These are phyloP conservation scores for Trichopus zeylanicus DNA, from an alignment of 116 monocot genomes.

Conservation along the genomic window DNA sequence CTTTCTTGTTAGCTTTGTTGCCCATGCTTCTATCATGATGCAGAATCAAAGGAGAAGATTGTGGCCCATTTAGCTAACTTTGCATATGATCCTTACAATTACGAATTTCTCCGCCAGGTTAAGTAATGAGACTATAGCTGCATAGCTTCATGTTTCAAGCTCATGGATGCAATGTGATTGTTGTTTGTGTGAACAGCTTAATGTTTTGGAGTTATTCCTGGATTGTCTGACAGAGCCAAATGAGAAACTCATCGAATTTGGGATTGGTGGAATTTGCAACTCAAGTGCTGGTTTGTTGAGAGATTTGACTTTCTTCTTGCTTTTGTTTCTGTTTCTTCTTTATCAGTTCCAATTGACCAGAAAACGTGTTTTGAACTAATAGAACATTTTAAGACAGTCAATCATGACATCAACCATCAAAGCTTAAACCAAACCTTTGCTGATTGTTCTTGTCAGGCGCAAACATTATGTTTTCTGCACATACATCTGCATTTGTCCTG, in stretches of 20 bases:
- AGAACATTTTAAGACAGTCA: no score
- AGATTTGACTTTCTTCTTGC: background rate
- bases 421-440: no score
- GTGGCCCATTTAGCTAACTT: constrained; percentile 95
- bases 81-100: constrained; percentile 97
- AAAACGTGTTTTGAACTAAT: background rate
- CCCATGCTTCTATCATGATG: constrained; percentile 1
- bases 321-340: background rate
- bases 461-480: no score
- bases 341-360: background rate
- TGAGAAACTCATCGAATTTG: constrained; percentile 91
- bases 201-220: constrained; percentile 83
- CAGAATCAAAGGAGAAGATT: constrained; percentile 84
- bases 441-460: no score
- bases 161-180: background rate
- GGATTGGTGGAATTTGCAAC: constrained; percentile 79
- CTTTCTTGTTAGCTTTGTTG: no score
- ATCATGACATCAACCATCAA: no score
- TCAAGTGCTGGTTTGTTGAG: constrained; percentile 53
- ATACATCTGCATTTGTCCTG: no score
- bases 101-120: constrained; percentile 80
- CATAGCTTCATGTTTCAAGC: background rate
- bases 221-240: constrained; percentile 96
- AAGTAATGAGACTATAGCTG: background rate
- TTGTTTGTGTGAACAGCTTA: constrained; percentile 40